Conservation (phyloP, 495 filamentous ascomycete species). For the Astrocystis sublimbata region DNA sequence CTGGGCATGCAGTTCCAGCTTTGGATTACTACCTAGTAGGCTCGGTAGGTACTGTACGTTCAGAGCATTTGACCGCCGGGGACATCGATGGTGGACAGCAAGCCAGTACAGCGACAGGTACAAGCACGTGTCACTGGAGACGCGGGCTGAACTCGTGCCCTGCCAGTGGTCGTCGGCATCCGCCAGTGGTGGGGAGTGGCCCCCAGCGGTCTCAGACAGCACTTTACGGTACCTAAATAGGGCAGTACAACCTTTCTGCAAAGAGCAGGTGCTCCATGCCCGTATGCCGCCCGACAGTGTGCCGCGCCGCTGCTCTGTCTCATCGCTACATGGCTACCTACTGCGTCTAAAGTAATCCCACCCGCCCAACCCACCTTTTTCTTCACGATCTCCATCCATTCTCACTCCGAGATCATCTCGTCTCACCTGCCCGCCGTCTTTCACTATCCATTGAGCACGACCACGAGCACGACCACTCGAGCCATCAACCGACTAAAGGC, state of each 20-base stretch:
- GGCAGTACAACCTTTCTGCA: too few relatives aligned
- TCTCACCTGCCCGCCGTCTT: not conserved
- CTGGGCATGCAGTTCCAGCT: not conserved
- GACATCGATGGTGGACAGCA: too few relatives aligned
- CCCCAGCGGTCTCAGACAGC: not conserved
- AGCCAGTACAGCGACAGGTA: constrained; percentile 3
- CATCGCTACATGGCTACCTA: not conserved
- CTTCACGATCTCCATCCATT: not conserved
- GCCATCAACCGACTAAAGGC: too few relatives aligned
- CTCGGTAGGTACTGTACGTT: not conserved
- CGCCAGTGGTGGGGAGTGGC: too few relatives aligned
- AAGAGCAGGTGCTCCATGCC: too few relatives aligned
- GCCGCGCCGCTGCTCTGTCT: not conserved
- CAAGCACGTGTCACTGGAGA: constrained; percentile 12
- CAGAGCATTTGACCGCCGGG: not conserved
- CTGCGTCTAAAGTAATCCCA: too few relatives aligned
- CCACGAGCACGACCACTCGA: too few relatives aligned
- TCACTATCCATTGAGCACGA: not conserved
- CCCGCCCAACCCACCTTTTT: not conserved
- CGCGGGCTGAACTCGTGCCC: constrained; percentile 16
- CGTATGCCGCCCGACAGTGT: not conserved
- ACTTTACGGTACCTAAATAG: too few relatives aligned
- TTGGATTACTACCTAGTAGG: too few relatives aligned
- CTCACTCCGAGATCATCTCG: not conserved
- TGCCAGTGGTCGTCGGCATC: too few relatives aligned